These are phyloP conservation scores for Coniochaeta hoffmannii DNA, from an alignment of 2,329 filamentous ascomycete genomes.

Conservation along the genomic window DNA sequence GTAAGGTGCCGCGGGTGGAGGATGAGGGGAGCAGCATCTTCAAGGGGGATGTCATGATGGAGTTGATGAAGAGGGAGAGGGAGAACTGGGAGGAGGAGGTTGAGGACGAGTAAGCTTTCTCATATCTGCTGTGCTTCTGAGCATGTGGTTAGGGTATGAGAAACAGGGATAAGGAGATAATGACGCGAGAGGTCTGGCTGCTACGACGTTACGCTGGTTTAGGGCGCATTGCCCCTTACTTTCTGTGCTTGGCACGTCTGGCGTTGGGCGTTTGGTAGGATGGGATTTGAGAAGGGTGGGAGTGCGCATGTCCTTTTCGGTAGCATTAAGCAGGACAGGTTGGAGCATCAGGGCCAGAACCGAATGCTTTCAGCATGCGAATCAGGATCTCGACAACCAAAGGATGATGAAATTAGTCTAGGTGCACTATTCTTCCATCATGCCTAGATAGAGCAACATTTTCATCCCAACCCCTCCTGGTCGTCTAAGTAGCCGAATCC, in stretches of 20 bases:
- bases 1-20: constrained; percentile 57
- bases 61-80: constrained; percentile 66
- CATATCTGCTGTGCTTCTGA: background rate
- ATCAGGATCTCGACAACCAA: too few species aligned
- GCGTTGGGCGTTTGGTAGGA: background rate
- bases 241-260: background rate
- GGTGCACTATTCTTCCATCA: too few species aligned
- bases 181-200: background rate
- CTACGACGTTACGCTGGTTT: background rate
- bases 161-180: background rate
- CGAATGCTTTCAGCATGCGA: too few species aligned
- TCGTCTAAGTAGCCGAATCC: too few species aligned
- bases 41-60: constrained; percentile 62
- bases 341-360: too few species aligned
- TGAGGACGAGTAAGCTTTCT: constrained; percentile 46
- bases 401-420: too few species aligned
- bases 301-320: too few species aligned
- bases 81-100: constrained; percentile 77
- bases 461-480: too few species aligned
- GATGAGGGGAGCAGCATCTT: constrained; percentile 68
- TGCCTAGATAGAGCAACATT: too few species aligned
- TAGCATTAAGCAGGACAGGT: background rate
- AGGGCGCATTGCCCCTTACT: too few species aligned
- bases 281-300: too few species aligned
- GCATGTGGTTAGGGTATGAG: background rate